Evolutionary conservation across 768 basidiomycete species (phyloP).

Genomic region (Gymnopilus dilepis): DNA sequence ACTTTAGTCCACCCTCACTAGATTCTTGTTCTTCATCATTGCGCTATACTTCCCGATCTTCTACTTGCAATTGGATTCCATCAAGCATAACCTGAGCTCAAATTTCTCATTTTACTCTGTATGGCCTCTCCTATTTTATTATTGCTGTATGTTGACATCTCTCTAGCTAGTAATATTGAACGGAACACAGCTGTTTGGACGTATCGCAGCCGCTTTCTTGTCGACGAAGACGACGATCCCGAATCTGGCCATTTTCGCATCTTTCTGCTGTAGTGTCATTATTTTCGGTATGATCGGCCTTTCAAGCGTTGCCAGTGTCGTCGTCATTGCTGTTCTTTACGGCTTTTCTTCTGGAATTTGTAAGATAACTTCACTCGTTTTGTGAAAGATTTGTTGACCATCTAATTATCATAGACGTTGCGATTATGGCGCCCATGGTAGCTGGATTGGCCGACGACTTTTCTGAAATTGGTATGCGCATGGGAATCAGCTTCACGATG

Average conservation of each 20-base stretch:
- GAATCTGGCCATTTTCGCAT: not conserved
- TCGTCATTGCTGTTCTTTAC: not conserved
- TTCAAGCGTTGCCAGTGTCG: not conserved
- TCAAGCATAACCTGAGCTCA: not conserved
- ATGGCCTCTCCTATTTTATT: not conserved
- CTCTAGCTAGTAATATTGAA: slow-evolving; percentile 6
- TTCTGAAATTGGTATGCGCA: not conserved
- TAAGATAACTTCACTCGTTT: not conserved
- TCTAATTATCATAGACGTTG: not conserved
- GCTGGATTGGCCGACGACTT: not conserved
- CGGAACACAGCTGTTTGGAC: not conserved
- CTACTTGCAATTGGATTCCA: not conserved
- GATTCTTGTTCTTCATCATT: slow-evolving; percentile 1
- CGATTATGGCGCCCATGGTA: not conserved
- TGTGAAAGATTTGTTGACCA: not conserved
- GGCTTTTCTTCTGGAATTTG: slow-evolving; percentile 1
- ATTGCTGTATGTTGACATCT: not conserved
- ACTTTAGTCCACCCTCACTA: not conserved
- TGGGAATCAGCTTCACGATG: not conserved
- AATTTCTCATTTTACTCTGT: not conserved
- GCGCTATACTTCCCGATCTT: slow-evolving; percentile 9
- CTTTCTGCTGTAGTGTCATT: not conserved
- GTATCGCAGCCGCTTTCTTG: not conserved
- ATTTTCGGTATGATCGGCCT: not conserved
- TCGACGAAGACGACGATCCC: not conserved